Evolutionary conservation across 192 early-diverging fungal species (phyloP), one percentile per base, ranked within the genome.

Genomic region (Entomortierella chlamydospora): DNA sequence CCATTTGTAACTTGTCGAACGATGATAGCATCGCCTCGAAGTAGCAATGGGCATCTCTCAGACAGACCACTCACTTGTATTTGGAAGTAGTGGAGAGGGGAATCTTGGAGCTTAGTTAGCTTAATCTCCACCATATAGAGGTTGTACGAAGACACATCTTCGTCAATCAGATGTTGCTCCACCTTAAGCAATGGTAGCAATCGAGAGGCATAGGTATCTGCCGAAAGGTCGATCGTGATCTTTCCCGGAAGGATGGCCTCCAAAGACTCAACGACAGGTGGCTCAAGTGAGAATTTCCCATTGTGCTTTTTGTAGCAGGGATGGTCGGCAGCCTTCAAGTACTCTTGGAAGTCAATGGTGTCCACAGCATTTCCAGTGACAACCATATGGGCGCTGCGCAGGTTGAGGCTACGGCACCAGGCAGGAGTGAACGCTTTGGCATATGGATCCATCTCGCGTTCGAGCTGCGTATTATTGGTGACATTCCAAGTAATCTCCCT

Each of bases 231-330:
- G 39, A 70, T 64, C 34, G 61, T 78, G 55, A 78, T 68, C 45
- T 78, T 60, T 13, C 74, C 74, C 7, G 74, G 74, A 28, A 78
- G 56, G 33, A 78, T 78, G 13, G 64, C 47, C 41, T 78, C 74
- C 29, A 70, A 30, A 5, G 74, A 60, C 49, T 78, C 67, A 20
- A 78, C 74, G 2, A 54, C 34, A 2, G 53, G 67, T 17, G 74
- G 74, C 30, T 78, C 74, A 4, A 78, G 51, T 28, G 74, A 70
- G 45, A 78, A 78, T 26, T 78, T 78, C 18, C 74, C 74, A 25
- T 78, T 78, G 56, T 78, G 74, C 34, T 58, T 52, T 52, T 78
- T 78, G 56, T 70, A 78, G 67, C 74, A 58, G 23, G 74, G 74
- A 17, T 78, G 74, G 15, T 64, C 74, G 9, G 23, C 31, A 4